Evolutionary conservation across 208 protist genomes (phyloP), one percentile per base, ranked within the genome.

Genomic region (Dictyostelium gargantuum): DNA sequence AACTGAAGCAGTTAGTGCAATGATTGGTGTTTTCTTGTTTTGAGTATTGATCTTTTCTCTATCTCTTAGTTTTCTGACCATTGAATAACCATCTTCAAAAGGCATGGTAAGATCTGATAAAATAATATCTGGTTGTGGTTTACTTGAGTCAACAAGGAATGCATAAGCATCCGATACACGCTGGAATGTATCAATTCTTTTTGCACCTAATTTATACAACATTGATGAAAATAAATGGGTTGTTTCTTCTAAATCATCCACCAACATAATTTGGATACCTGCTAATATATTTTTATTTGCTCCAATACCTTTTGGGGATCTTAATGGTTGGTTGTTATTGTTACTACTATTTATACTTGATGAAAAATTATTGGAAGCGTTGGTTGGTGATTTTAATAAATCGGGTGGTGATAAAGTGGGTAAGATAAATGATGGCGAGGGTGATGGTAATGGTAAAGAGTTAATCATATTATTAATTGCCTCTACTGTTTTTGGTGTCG

Each of bases 171-270:
- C 61, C 1, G n/a, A 32, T 10, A 56, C 61, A 10, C 23, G n/a
- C 40, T 76, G 35, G 9, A 74, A 76, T 3, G 81, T 74, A 23
- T 21, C 17, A 11, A 85, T 38, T 48, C 26, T 19, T 35, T 58
- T 75, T 8, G 81, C 61, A 23, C 81, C 81, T 13, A 74, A 17
- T 38, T 74, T 86, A 35, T 72, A 76, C 1, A 86, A 48, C 81
- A 86, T 86, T 6, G 46, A 32, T 6, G 81, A 56, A 3, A 86
- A 66, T 9, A 86, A 10, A n/a, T 77, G 61, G 4, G 61, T 23
- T 3, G 81, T 86, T 9, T 86, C 81, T 26, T 86, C 81, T 32
- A 63, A n/a, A 52, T 86, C 81, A 63, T 86, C 81, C 1, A 86
- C 66, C 2, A 86, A 13, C 29, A 77, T 48, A 23, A 86, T 63